These are phyloP conservation scores for Babesia bigemina DNA, from an alignment of 169 alveolate genomes.

Conservation along the genomic window DNA sequence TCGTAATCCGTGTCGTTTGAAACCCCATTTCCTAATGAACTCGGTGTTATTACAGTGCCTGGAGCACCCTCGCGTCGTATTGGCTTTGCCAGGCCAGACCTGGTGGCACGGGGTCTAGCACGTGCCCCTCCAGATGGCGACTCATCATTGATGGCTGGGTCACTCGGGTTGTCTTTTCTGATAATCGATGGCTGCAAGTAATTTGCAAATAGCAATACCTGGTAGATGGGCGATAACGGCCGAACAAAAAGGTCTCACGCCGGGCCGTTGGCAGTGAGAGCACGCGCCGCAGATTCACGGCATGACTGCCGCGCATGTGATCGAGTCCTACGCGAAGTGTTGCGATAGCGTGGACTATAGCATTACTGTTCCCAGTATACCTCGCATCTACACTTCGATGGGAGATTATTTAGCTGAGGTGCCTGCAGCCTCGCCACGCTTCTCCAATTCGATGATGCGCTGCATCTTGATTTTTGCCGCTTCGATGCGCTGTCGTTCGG, in stretches of 20 bases:
- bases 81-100: not conserved
- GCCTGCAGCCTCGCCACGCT: not conserved
- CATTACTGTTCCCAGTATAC: not conserved
- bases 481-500: constrained; percentile 74
- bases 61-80: too few species aligned
- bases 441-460: constrained; percentile 50
- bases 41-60: too few species aligned
- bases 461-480: constrained; percentile 74
- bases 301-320: constrained; percentile 36
- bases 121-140: not conserved
- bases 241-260: constrained; percentile 18
- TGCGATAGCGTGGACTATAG: not conserved
- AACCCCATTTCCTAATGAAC: too few species aligned
- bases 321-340: not conserved
- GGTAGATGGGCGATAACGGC: not conserved
- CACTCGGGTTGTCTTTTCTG: not conserved
- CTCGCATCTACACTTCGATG: too few species aligned
- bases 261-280: constrained; percentile 21
- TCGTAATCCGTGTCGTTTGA: not conserved
- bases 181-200: not conserved
- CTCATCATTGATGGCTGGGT: not conserved
- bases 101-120: not conserved
- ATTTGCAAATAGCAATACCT: not conserved
- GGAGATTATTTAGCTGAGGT: not conserved
- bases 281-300: constrained; percentile 27